Conservation (phyloP, 176 grass and related monocot species). For the Lolium perenne region DNA sequence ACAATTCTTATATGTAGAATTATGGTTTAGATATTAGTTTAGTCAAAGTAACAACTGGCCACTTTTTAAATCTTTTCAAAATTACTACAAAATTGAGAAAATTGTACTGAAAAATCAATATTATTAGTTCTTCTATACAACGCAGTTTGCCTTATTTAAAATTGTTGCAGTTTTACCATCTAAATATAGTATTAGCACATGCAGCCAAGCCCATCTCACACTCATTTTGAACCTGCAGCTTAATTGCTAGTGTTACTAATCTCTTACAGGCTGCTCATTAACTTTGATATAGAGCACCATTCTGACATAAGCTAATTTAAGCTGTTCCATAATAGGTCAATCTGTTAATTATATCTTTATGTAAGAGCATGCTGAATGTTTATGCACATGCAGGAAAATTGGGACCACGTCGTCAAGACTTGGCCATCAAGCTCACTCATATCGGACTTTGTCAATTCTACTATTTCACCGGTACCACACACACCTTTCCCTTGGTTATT, state of each 20-base stretch:
- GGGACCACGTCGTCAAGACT: slow-evolving; percentile 73
- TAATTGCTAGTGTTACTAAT: background rate
- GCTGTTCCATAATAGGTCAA: background rate
- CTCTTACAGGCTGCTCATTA: background rate
- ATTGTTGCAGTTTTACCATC: background rate
- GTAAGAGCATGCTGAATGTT: background rate
- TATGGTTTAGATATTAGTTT: background rate
- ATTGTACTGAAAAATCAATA: background rate
- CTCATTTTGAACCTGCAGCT: background rate
- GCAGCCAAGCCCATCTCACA: background rate
- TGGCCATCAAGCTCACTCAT: slow-evolving; percentile 67
- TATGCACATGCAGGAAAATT: slow-evolving; percentile 62
- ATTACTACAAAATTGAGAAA: background rate
- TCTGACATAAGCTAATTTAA: background rate
- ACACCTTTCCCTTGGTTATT: background rate
- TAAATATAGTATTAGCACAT: background rate
- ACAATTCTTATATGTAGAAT: slow-evolving; percentile 11
- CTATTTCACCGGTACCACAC: slow-evolving; percentile 53
- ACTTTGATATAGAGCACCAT: background rate
- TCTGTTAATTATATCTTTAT: background rate
- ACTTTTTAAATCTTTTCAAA: background rate
- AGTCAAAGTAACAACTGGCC: background rate
- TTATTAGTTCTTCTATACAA: background rate
- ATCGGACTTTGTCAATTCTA: slow-evolving; percentile 56
- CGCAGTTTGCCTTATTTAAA: slow-evolving; percentile 15